phyloP scores from a whole-genome alignment of 352 stramenopile species.

The Globisporangium cystogenes region DNA sequence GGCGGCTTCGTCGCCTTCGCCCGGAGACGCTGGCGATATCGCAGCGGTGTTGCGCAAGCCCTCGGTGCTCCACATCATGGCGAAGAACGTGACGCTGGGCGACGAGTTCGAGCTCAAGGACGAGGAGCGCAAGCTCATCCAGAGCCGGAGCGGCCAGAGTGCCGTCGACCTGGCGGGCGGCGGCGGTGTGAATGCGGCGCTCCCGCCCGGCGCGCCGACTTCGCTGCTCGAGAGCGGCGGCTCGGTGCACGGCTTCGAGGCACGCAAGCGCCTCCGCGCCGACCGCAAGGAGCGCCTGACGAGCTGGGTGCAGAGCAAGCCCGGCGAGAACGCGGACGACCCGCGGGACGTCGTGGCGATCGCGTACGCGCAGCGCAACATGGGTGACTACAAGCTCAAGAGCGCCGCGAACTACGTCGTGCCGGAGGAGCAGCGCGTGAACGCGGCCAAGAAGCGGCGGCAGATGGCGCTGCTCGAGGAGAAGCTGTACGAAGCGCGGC shows the following conservation, averaged over 20 bases:
- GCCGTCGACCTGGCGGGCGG: neutral
- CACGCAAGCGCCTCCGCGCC: constrained; percentile 65
- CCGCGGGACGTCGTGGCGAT: constrained; percentile 89
- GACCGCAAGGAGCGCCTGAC: constrained; percentile 63
- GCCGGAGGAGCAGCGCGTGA: constrained; percentile 84
- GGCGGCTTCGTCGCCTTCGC: neutral
- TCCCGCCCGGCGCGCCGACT: neutral
- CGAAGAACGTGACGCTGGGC: constrained; percentile 36
- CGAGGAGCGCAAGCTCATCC: constrained; percentile 46
- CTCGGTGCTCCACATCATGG: constrained; percentile 69
- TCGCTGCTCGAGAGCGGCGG: neutral
- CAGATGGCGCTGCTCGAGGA: constrained; percentile 86
- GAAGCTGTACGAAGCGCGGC: constrained; percentile 67
- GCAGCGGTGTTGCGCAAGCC: constrained; percentile 10
- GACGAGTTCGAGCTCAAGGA: constrained; percentile 56
- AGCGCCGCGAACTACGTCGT: constrained; percentile 84
- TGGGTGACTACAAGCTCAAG: constrained; percentile 93
- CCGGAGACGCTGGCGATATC: too few species aligned
- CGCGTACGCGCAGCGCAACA: constrained; percentile 77
- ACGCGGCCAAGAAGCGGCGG: constrained; percentile 85
- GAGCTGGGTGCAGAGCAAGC: constrained; percentile 66
- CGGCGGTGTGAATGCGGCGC: neutral
- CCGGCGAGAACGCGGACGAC: constrained; percentile 88
- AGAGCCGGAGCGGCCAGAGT: constrained; percentile 2
- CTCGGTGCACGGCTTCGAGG: constrained; percentile 74